phyloP scores from a whole-genome alignment of 768 basidiomycete species.

The Phallus indusiatus region DNA sequence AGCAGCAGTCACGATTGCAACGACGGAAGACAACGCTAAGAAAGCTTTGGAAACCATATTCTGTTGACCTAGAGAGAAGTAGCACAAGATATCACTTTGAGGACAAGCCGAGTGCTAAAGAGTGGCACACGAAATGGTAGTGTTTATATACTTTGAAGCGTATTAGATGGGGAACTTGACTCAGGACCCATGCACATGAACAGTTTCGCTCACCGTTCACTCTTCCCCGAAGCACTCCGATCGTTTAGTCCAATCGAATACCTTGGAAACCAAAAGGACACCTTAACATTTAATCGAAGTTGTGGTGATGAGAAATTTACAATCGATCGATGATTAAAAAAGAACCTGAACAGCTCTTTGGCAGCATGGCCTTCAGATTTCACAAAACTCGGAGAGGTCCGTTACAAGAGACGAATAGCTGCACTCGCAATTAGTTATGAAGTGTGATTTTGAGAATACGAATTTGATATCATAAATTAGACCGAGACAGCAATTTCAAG shows the following conservation, averaged over 20 bases:
- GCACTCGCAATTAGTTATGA: too few species aligned
- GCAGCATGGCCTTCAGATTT: neutral
- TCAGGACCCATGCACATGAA: neutral
- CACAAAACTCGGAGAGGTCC: neutral
- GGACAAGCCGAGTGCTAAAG: neutral
- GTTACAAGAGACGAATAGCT: too few species aligned
- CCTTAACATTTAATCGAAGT: neutral
- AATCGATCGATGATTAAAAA: neutral
- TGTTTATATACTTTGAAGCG: neutral
- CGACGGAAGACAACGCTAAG: neutral
- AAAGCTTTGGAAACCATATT: neutral
- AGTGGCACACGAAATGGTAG: neutral
- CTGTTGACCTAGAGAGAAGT: neutral
- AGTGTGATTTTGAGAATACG: too few species aligned
- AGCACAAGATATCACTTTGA: neutral
- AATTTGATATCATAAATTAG: too few species aligned
- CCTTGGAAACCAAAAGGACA: neutral
- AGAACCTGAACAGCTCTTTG: neutral
- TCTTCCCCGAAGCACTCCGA: neutral
- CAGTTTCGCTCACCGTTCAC: neutral
- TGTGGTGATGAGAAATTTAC: neutral
- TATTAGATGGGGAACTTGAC: neutral
- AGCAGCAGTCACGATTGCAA: neutral
- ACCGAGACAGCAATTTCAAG: too few species aligned
- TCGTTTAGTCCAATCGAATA: neutral